Evolutionary conservation across 176 grass and related monocot genomes (phyloP), one percentile per base, ranked within the genome.

Genomic region (Bolboschoenus planiculmis): DNA sequence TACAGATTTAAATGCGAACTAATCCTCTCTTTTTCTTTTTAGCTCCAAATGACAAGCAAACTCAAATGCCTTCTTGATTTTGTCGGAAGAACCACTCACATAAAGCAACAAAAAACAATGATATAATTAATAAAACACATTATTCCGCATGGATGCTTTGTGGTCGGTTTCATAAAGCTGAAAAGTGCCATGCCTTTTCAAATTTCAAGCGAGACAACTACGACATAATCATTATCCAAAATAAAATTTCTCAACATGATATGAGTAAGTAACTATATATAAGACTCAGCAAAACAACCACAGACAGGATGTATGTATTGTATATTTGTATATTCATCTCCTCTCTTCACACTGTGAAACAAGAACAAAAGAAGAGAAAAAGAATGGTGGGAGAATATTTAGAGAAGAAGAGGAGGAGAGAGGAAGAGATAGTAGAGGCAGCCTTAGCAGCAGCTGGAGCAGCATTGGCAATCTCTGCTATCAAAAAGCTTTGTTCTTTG

Each of bases 391-490:
- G 78, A 56, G 85, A 65, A 87, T n/a, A n/a, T n/a, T n/a, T n/a
- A n/a, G 85, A 67, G 58, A 83, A 87, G 79, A 90, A 83, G 86
- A 85, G 81, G 31, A 54, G 59, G 55, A 80, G 89, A 75, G 90
- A 93, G 43, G 92, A 91, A 85, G 96, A 95, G 75, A 87, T 95
- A 16, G 74, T 95, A 62, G 96, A 93, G 87, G 85, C 82, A 0
- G 92, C 90, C 51, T 82, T 98, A 71, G 89, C 84, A 0, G 92
- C 92, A 42, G 95, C 89, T 2, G 95, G 83, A 18, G 92, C 87
- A 1, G 92, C 84, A 30, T 84, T 98, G 39, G 62, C 89, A 73
- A 85, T 98, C 13, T 98, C 92, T 13, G 92, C 88, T 9, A 84
- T 98, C 46, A 91, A 87, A 85, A 90, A 85, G 78, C 81, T 97